Evolutionary conservation across 2,329 filamentous ascomycete genomes (phyloP), one percentile per base, ranked within the genome.

Genomic region (Exophiala sp.): DNA sequence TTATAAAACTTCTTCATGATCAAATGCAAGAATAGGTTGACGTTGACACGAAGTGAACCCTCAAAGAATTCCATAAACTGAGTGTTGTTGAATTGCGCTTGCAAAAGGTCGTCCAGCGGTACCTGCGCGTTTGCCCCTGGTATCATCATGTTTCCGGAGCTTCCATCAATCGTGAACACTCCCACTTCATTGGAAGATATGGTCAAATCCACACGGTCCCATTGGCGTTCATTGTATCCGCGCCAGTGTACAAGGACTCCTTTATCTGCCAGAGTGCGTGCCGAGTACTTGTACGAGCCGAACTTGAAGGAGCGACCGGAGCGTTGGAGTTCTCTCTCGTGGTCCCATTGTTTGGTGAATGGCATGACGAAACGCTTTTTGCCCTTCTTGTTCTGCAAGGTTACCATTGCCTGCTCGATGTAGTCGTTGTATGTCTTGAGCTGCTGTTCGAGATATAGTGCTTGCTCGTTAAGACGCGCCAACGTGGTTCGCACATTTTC

Each of bases 351-450:
- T 68, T 95, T 95, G 20, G 92, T 96, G 71, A 99, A 99, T 11
- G 94, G 94, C 70, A 99, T 82, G 52, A 96, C 80, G 78, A 96
- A 96, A 49, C 88, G 84, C 71, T 95, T 95, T 76, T 95, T 95
- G 58, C 87, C 91, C 74, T 96, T 96, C 72, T 96, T 95, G 74
- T 89, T 96, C 71, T 97, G 94, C 54, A 99, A 78, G 3, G 95
- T 99, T 56, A 91, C 81, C 89, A 99, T 96, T 45, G 94, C 92
- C 71, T 96, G 91, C 75, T 99, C 95, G 67, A 99, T 96, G 73
- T 99, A 99, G 74, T 99, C 91, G 69, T 99, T 96, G 75, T 99
- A 99, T 61, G 87, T 94, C 78, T 96, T 96, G 57, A 95, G 83
- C 73, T 99, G 94, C 64, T 91, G 88, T 68, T 99, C 94, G 8